A percentile compares a stretch with the other conserved stretches of the same genome.
Conservation (phyloP, 352 stramenopile genomes). For the Thalassiosira sp. region DNA sequence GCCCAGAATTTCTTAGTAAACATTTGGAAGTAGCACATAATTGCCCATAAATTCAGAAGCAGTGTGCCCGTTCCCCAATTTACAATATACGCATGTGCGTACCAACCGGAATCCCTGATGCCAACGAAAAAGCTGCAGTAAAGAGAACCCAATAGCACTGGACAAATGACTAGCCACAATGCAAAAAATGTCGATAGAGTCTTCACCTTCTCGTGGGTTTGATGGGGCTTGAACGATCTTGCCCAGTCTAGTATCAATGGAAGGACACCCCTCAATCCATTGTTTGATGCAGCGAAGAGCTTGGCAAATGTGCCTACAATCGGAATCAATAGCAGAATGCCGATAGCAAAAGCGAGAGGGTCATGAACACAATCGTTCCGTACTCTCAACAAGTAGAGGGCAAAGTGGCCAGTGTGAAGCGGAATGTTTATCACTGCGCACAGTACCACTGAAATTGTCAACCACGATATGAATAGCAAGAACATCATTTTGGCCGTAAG, state of each 20-base stretch:
- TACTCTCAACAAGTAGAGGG: slow-evolving; percentile 61
- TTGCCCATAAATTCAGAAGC: slow-evolving; percentile 70
- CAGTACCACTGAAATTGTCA: slow-evolving; percentile 54
- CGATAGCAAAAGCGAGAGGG: slow-evolving; percentile 71
- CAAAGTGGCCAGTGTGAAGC: slow-evolving; percentile 55
- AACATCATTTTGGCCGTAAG: slow-evolving; percentile 54
- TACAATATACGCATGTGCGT: slow-evolving; percentile 14
- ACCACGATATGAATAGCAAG: slow-evolving; percentile 68
- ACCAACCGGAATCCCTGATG: slow-evolving; percentile 27
- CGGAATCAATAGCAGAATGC: slow-evolving; percentile 56
- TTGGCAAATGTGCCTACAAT: slow-evolving; percentile 28
- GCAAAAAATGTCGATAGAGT: slow-evolving; percentile 41
- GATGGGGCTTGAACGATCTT: slow-evolving; percentile 42
- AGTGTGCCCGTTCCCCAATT: slow-evolving; percentile 55
- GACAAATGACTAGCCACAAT: slow-evolving; percentile 63
- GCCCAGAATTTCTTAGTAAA: slow-evolving; percentile 75
- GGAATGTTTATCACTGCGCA: slow-evolving; percentile 51
- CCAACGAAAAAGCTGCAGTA: slow-evolving; percentile 61
- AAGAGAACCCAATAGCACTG: slow-evolving; percentile 57
- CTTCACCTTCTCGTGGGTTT: slow-evolving; percentile 43
- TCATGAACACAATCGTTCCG: slow-evolving; percentile 66
- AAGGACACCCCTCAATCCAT: slow-evolving; percentile 10
- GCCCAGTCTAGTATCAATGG: slow-evolving; percentile 15
- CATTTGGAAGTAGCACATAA: slow-evolving; percentile 56
- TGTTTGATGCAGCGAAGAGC: slow-evolving; percentile 9